These are phyloP conservation scores for Rubia balearica DNA, from an alignment of 305 asterid species.

Conservation along the genomic window DNA sequence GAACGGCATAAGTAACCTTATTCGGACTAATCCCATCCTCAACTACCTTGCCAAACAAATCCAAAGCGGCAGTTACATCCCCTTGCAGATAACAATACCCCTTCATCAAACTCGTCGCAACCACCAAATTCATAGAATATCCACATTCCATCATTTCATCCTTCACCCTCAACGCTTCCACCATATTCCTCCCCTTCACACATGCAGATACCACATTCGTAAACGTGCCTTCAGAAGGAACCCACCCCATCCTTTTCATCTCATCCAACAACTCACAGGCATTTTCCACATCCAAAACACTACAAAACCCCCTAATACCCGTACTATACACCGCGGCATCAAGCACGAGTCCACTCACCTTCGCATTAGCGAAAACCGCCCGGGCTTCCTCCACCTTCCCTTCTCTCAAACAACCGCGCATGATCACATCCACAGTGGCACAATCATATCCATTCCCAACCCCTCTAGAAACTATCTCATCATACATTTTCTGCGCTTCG, in stretches of 20 bases:
- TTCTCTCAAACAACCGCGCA: conserved; percentile 49
- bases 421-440: conserved; percentile 51
- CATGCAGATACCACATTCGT: conserved; percentile 43
- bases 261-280: conserved; percentile 52
- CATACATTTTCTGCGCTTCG: conserved; percentile 38
- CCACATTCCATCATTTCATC: conserved; percentile 68
- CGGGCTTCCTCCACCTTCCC: conserved; percentile 49
- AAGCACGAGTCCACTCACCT: conserved; percentile 39
- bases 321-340: conserved; percentile 37
- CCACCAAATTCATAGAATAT: conserved; percentile 49
- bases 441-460: conserved; percentile 38
- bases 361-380: conserved; percentile 43
- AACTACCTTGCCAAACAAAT: conserved; percentile 42
- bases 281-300: conserved; percentile 25
- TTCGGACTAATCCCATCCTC: conserved; percentile 51
- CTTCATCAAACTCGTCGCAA: conserved; percentile 77
- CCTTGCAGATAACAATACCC: conserved; percentile 56
- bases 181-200: conserved; percentile 58
- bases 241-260: conserved; percentile 62
- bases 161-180: conserved; percentile 53
- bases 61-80: conserved; percentile 45
- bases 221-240: conserved; percentile 59
- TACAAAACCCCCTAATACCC: conserved; percentile 52
- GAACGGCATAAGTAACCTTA: conserved; percentile 71
- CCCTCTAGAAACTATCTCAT: conserved; percentile 31